These are phyloP conservation scores for Aspergillus sp. DNA, from an alignment of 2,329 filamentous ascomycete species.

Conservation along the genomic window DNA sequence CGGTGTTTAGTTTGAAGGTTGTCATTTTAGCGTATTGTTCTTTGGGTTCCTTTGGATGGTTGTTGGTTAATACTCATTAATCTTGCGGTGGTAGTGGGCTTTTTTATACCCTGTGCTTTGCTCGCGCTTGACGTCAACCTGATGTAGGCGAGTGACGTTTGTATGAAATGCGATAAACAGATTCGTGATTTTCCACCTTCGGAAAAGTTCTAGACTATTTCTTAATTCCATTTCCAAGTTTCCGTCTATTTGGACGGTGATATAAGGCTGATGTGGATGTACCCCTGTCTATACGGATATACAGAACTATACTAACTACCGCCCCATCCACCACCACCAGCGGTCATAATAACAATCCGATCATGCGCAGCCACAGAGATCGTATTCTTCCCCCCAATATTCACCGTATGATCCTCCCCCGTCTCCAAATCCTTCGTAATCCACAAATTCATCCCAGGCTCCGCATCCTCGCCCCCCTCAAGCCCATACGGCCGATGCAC, in stretches of 20 bases:
- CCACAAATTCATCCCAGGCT: constrained; percentile 84
- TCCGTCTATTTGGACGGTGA: background rate
- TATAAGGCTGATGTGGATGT: background rate
- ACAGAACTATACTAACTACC: constrained; percentile 3
- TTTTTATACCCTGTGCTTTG: background rate
- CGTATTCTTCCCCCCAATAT: constrained; percentile 64
- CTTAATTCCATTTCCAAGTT: background rate
- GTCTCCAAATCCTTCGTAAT: constrained; percentile 67
- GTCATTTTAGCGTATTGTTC: constrained; percentile 20
- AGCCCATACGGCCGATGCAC: constrained; percentile 80
- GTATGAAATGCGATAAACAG: background rate
- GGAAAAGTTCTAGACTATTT: background rate
- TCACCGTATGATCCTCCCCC: constrained; percentile 53
- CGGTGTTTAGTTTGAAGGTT: constrained; percentile 50
- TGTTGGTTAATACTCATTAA: background rate
- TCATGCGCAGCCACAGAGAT: constrained; percentile 60
- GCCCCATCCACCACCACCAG: constrained; percentile 50
- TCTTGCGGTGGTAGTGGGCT: background rate
- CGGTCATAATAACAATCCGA: constrained; percentile 61
- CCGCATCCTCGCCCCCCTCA: constrained; percentile 75
- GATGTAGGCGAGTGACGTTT: constrained; percentile 13
- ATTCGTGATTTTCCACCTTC: background rate
- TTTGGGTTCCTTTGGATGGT: background rate
- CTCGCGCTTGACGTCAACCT: constrained; percentile 18
- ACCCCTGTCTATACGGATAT: no score